phyloP scores from a whole-genome alignment of 805 yeast genomes.

The Metschnikowia borealis region DNA sequence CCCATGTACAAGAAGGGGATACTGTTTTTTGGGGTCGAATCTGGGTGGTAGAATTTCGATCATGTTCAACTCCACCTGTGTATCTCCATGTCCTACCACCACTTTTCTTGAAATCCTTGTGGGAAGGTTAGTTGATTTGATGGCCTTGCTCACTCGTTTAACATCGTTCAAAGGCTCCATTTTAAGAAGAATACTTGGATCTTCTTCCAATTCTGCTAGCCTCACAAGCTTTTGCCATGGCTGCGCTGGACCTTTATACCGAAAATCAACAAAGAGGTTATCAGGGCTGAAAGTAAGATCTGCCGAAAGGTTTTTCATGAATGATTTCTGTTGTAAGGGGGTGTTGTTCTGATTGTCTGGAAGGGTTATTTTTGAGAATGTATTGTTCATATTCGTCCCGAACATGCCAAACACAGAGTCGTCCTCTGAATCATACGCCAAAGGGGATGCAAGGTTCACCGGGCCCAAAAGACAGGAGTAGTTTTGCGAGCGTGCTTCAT shows the following conservation, averaged over 20 bases:
- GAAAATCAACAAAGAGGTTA: slow-evolving; percentile 21
- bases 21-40: slow-evolving; percentile 42
- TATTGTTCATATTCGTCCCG: slow-evolving; percentile 14
- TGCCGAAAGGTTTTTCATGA: neutral
- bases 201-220: slow-evolving; percentile 16
- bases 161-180: slow-evolving; percentile 18
- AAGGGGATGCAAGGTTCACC: slow-evolving; percentile 11
- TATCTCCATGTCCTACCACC: slow-evolving; percentile 28
- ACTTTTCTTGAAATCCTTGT: slow-evolving; percentile 37
- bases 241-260: slow-evolving; percentile 21
- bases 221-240: slow-evolving; percentile 25
- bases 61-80: slow-evolving; percentile 42
- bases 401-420: slow-evolving; percentile 16
- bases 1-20: slow-evolving; percentile 63
- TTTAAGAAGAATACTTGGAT: slow-evolving; percentile 8
- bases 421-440: slow-evolving; percentile 17
- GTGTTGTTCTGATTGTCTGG: neutral
- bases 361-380: slow-evolving; percentile 8
- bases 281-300: slow-evolving; percentile 19
- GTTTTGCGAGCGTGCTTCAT: slow-evolving; percentile 11
- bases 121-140: slow-evolving; percentile 47
- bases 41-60: slow-evolving; percentile 61
- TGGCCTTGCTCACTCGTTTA: slow-evolving; percentile 12
- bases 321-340: neutral
- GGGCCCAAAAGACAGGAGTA: slow-evolving; percentile 19